Percentiles rank a stretch among this genome's conserved stretches.
Conservation (phyloP, 2,329 filamentous ascomycete genomes). For the Sclerotinia borealis region DNA sequence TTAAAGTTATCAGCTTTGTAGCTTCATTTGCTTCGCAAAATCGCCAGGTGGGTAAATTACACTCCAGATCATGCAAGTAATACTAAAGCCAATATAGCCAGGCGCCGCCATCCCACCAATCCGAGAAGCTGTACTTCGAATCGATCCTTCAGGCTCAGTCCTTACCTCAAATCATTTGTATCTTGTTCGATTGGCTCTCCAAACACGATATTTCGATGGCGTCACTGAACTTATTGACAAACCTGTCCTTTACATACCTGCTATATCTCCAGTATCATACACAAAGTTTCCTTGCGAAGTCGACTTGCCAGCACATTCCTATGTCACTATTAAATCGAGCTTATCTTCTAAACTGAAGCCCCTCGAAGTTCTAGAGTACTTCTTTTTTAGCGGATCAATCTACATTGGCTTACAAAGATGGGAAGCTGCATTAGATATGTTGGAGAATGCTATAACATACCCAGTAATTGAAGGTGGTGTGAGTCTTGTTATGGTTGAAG, state of each 20-base stretch:
- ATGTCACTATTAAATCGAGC: constrained; percentile 53
- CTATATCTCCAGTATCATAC: constrained; percentile 33
- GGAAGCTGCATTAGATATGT: constrained; percentile 53
- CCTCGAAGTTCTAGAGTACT: constrained; percentile 58
- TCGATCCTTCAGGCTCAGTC: constrained; percentile 61
- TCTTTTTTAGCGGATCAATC: constrained; percentile 57
- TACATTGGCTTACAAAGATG: constrained; percentile 58
- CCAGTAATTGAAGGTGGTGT: constrained; percentile 56
- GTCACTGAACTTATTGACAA: constrained; percentile 58
- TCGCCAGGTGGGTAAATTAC: constrained; percentile 21
- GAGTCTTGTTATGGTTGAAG: constrained; percentile 77
- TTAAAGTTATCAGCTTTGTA: constrained; percentile 38
- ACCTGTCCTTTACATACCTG: constrained; percentile 60
- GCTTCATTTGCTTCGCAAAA: constrained; percentile 17
- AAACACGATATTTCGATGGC: constrained; percentile 46
- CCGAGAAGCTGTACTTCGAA: constrained; percentile 48
- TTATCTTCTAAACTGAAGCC: constrained; percentile 50
- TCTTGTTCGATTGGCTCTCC: constrained; percentile 51
- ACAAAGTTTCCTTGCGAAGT: constrained; percentile 41
- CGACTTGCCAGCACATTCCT: constrained; percentile 43
- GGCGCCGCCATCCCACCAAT: constrained; percentile 26
- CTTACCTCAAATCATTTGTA: constrained; percentile 59
- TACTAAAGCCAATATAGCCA: constrained; percentile 21
- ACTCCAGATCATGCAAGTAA: background rate
- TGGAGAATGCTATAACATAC: constrained; percentile 61